Evolutionary conservation across 495 filamentous ascomycete species (phyloP).

Genomic region (Cenococcum geophilum): DNA sequence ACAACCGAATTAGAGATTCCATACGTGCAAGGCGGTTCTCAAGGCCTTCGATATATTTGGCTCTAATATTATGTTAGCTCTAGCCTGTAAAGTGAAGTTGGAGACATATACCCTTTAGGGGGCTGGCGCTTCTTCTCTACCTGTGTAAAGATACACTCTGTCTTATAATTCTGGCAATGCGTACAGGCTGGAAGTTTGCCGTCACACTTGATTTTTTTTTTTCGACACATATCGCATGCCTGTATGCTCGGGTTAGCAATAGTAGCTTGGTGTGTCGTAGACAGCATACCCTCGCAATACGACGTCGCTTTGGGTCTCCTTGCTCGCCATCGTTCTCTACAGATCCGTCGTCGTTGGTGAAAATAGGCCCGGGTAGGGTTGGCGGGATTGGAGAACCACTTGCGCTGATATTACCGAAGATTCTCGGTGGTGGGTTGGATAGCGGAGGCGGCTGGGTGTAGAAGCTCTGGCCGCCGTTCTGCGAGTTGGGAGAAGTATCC

Average conservation of each 20-base stretch:
- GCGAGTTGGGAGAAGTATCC: constrained; percentile 19
- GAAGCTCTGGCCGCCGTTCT: constrained; percentile 15
- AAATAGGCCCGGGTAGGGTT: constrained; percentile 53
- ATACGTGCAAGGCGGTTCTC: constrained; percentile 92
- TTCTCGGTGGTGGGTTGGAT: constrained; percentile 61
- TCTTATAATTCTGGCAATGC: constrained; percentile 97
- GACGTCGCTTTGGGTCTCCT: constrained; percentile 81
- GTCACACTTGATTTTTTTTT: constrained; percentile 99
- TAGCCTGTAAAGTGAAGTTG: neutral
- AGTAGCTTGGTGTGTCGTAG: neutral
- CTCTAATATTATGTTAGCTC: constrained; percentile 46
- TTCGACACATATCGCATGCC: constrained; percentile 98
- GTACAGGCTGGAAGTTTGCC: constrained; percentile 92
- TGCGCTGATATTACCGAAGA: constrained; percentile 58
- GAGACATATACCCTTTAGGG: constrained; percentile 74
- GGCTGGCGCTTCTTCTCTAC: constrained; percentile 98
- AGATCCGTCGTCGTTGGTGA: constrained; percentile 31
- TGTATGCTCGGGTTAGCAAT: constrained; percentile 35
- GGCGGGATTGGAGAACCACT: constrained; percentile 57
- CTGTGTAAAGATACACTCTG: constrained; percentile 93
- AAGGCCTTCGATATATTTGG: constrained; percentile 96
- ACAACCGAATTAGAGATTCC: constrained; percentile 82
- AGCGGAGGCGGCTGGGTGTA: constrained; percentile 43
- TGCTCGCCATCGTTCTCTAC: constrained; percentile 67
- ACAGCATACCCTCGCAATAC: constrained; percentile 75